Percentiles rank a stretch among this genome's conserved stretches.
Evolutionary conservation across 2,329 filamentous ascomycete genomes (phyloP).

Genomic region (Cercospora sp.): DNA sequence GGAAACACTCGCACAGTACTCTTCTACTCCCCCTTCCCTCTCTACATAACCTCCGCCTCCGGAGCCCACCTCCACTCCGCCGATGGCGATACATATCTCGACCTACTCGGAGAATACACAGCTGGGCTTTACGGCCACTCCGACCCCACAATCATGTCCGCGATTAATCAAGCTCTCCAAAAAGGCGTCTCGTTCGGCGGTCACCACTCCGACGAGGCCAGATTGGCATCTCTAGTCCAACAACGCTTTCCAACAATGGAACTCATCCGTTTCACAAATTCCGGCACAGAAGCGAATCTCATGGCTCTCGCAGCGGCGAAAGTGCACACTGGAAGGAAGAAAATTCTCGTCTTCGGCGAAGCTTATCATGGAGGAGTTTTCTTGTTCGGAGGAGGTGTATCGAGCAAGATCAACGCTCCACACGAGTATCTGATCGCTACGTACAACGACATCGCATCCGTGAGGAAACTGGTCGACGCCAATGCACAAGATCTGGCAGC

Average conservation of each 20-base stretch:
- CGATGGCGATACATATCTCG: slow-evolving; percentile 50
- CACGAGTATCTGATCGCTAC: slow-evolving; percentile 61
- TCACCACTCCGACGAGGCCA: slow-evolving; percentile 54
- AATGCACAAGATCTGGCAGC: slow-evolving; percentile 55
- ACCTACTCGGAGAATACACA: slow-evolving; percentile 64
- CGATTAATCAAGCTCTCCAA: slow-evolving; percentile 51
- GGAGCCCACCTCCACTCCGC: slow-evolving; percentile 35
- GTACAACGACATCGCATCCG: slow-evolving; percentile 61
- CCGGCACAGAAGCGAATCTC: slow-evolving; percentile 65
- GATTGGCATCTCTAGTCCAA: slow-evolving; percentile 56
- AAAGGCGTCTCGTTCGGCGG: slow-evolving; percentile 59
- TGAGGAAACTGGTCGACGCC: slow-evolving; percentile 45
- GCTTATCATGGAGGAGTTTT: slow-evolving; percentile 60
- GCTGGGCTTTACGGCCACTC: slow-evolving; percentile 69
- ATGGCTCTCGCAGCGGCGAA: slow-evolving; percentile 60
- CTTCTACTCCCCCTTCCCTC: slow-evolving; percentile 42
- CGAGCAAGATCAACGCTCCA: slow-evolving; percentile 40
- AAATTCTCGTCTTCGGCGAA: slow-evolving; percentile 54
- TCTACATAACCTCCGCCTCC: slow-evolving; percentile 38
- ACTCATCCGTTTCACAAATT: slow-evolving; percentile 63
- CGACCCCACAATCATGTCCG: slow-evolving; percentile 54
- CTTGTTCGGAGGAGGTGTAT: slow-evolving; percentile 40
- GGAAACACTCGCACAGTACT: slow-evolving; percentile 44
- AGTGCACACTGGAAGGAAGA: slow-evolving; percentile 47
- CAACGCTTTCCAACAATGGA: slow-evolving; percentile 56